Evolutionary conservation across 371 early-diverging fungal species (phyloP), one percentile per base, ranked within the genome.

Genomic region (Nematocida ironsii): DNA sequence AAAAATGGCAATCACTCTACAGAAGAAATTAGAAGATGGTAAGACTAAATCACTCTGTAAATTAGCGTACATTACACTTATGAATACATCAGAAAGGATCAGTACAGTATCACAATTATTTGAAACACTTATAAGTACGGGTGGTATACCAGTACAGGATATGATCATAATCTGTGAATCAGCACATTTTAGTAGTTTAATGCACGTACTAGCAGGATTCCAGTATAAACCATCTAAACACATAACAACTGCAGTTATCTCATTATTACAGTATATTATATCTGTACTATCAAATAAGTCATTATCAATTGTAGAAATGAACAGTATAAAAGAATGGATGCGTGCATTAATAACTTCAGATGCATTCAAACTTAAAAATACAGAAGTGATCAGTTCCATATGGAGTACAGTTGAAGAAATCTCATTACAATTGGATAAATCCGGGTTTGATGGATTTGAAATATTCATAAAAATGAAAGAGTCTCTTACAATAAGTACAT

Each of bases 391-490:
- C 18, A 18, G 18, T n/a, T 39, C 52, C 58, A 55, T 70, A 11
- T 68, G 67, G 67, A 25, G 56, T 1, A 47, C 40, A 6, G 56
- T 78, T 47, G 80, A 78, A 40, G 61, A 27, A 11, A 4, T 78
- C 5, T 16, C 80, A 0, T 42, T 78, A 40, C 11, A n/a, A 27
- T 3, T 78, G 47, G 80, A 78, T 39, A 39, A 52, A 3, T 0
- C 45, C 6, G 80, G 80, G 33, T 60, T 55, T 56, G 80, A 78
- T 56, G 55, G 56, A 1, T 78, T 78, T 62, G 80, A 78, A 42
- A 52, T 78, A 11, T 78, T 78, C 27, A 78, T 78, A 11, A 78
- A 70, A 39, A 33, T 78, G 42, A 78, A 48, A 45, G 80, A 78
- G 5, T n/a, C 42, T 3, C 69, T 78, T 11, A 55, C 50, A 58